Percentiles rank a stretch among this genome's conserved stretches.
These are phyloP conservation scores for Farysia itapuensis DNA, from an alignment of 1,284 basidiomycete species.

Conservation along the genomic window DNA sequence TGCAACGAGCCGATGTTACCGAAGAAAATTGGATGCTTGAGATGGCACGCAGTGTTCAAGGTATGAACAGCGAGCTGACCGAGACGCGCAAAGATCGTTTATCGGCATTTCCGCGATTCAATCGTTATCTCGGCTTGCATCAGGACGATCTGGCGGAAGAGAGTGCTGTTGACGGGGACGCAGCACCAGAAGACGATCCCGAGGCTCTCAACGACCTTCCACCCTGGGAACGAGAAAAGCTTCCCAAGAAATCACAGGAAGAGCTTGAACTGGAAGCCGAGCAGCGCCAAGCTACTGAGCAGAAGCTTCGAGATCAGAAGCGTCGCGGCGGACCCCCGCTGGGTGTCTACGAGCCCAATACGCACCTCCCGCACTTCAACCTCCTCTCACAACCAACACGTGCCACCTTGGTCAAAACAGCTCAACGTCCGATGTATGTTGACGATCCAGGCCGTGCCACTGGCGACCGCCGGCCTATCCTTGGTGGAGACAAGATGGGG, in stretches of 20 bases:
- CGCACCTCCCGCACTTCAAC: conserved; percentile 46
- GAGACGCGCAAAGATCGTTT: conserved; percentile 45
- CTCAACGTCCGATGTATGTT: conserved; percentile 25
- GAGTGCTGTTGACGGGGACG: conserved; percentile 13
- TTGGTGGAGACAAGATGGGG: conserved; percentile 38
- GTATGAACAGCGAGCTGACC: conserved; percentile 54
- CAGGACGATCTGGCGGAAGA: conserved; percentile 8
- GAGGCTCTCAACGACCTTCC: conserved; percentile 43
- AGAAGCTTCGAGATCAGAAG: conserved; percentile 12
- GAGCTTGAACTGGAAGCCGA: conserved; percentile 15
- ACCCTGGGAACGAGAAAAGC: conserved; percentile 43
- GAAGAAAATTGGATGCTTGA: conserved; percentile 59
- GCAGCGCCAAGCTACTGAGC: conserved; percentile 13
- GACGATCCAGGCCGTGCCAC: conserved; percentile 8
- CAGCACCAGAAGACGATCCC: conserved; percentile 33
- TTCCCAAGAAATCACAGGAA: conserved; percentile 5
- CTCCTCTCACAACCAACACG: conserved; percentile 41
- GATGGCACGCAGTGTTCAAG: conserved; percentile 53
- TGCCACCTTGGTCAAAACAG: conserved; percentile 26
- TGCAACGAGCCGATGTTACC: conserved; percentile 49
- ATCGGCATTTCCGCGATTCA: conserved; percentile 37
- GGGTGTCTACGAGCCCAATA: conserved; percentile 56
- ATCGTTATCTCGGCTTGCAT: conserved; percentile 22
- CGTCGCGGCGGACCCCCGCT: conserved; percentile 45
- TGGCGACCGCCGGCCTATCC: conserved; percentile 27